Base-by-base conservation (phyloP, 768 basidiomycete genomes). In the Podaxis sp. region DNA sequence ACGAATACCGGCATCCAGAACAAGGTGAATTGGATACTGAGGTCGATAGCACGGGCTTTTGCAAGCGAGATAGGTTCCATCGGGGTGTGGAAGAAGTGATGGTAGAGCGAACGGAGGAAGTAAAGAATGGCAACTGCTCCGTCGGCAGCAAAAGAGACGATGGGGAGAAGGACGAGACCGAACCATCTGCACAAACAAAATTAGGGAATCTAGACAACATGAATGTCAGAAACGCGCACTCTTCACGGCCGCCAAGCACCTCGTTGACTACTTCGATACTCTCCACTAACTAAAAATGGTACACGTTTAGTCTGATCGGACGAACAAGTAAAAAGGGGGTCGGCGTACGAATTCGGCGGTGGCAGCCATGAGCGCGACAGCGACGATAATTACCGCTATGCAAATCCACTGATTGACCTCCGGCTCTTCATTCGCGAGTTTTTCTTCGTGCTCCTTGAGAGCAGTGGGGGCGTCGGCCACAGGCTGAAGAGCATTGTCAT, bases 1-100 rank as follows among this genome's bases (percentile, higher is more conserved):
- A 88, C 82, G 46, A 91, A 70, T 66, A 90, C 79, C 0, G 90
- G 90, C 83, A 87, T 88, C 90, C 90, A 92, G 73, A 90, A 89
- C 11, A 91, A 76, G 17, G 80, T 80, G 71, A 92, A 91, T 68
- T 92, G 90, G 61, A 91, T 90, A 67, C 85, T 87, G 51, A 91
- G 79, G 69, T 92, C 90, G 62, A 92, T 92, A 4, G 89, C 85
- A 24, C 85, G 80, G 0, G 80, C 87, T 68, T 84, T 84, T 0
- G 90, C 90, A 22, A 90, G 74, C n/a, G 80, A 79, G 4, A 77
- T 76, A 1, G 87, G 87, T 15, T 82, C 75, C 0, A 76, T 75
- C 3, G 76, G 71, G 41, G 73, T 70, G 9, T 70, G 69, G 67
- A 82, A 74, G 64, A 81, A 71, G 57, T 79, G 75, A 40, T 74